Conservation (phyloP, 345 rosid genomes). For the Gynandropsis gynandra region DNA sequence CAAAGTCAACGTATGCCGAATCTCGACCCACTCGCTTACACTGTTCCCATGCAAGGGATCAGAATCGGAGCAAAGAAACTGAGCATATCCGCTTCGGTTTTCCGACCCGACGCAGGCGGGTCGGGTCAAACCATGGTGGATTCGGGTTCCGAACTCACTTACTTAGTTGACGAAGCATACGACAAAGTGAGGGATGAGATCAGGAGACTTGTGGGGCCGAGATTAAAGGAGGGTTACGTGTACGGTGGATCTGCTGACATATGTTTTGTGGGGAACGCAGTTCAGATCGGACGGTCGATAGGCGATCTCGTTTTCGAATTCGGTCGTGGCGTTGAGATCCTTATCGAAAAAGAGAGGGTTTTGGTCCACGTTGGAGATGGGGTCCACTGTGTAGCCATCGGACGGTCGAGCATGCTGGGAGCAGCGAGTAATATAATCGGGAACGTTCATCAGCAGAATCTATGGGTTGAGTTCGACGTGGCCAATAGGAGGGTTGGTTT, state of each 20-base stretch:
- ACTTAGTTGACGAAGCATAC: slow-evolving; percentile 79
- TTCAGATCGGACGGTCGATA: slow-evolving; percentile 47
- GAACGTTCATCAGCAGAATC: slow-evolving; percentile 78
- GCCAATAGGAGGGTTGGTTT: slow-evolving; percentile 45
- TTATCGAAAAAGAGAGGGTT: slow-evolving; percentile 38
- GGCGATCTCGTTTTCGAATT: slow-evolving; percentile 66
- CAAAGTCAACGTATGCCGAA: slow-evolving; percentile 66
- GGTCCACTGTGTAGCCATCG: slow-evolving; percentile 69
- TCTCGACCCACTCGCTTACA: slow-evolving; percentile 74
- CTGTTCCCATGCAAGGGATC: slow-evolving; percentile 67
- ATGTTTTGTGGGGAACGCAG: slow-evolving; percentile 48
- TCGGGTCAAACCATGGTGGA: slow-evolving; percentile 90
- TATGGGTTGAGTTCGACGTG: slow-evolving; percentile 85
- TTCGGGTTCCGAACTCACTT: slow-evolving; percentile 86
- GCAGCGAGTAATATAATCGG: slow-evolving; percentile 78
- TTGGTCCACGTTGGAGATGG: slow-evolving; percentile 53
- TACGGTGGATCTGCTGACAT: slow-evolving; percentile 62
- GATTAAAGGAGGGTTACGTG: slow-evolving; percentile 52
- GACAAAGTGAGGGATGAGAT: slow-evolving; percentile 50
- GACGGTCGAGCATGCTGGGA: slow-evolving; percentile 64
- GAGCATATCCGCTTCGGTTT: slow-evolving; percentile 37
- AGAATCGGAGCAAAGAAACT: slow-evolving; percentile 41
- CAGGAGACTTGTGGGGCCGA: slow-evolving; percentile 47
- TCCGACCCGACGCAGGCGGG: slow-evolving; percentile 67
- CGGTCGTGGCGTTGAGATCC: slow-evolving; percentile 55